A percentile compares a stretch with the other conserved stretches of the same genome.
Conservation (phyloP, 2,329 filamentous ascomycete species). For the Aulographum hederae region DNA sequence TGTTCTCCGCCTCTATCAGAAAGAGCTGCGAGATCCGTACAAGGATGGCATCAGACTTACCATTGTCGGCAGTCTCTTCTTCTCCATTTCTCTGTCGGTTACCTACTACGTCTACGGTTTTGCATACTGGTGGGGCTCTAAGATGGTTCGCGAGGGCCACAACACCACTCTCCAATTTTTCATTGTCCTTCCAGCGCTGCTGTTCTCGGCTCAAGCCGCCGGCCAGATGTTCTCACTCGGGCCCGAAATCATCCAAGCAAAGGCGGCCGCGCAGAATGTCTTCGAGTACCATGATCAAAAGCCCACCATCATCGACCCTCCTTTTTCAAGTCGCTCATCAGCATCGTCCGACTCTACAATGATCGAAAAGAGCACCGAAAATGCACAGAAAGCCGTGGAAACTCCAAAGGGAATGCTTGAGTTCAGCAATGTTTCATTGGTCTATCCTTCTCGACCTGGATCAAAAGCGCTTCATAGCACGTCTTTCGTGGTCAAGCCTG, state of each 20-base stretch:
- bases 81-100: conserved; percentile 51
- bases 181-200: conserved; percentile 51
- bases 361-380: conserved; percentile 11
- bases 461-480: conserved; percentile 37
- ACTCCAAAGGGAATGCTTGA: conserved; percentile 18
- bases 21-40: conserved; percentile 41
- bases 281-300: conserved; percentile 19
- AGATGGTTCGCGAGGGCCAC: conserved; percentile 46
- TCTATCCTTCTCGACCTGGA: conserved; percentile 45
- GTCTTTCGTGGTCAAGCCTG: conserved; percentile 36
- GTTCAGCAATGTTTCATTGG: conserved; percentile 42
- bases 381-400: background rate
- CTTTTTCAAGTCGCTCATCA: too few relatives aligned
- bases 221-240: conserved; percentile 59
- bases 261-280: conserved; percentile 40
- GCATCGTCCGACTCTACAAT: conserved; percentile 1
- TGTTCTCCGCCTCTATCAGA: conserved; percentile 43
- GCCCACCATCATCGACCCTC: conserved; percentile 12
- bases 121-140: conserved; percentile 66
- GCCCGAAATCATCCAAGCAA: conserved; percentile 54
- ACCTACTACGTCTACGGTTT: conserved; percentile 54
- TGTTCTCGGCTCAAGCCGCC: conserved; percentile 56
- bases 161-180: conserved; percentile 55
- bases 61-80: conserved; percentile 42
- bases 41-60: conserved; percentile 40